Conservation (phyloP, 257 asterid species). For the Lithospermum erythrorhizon region DNA sequence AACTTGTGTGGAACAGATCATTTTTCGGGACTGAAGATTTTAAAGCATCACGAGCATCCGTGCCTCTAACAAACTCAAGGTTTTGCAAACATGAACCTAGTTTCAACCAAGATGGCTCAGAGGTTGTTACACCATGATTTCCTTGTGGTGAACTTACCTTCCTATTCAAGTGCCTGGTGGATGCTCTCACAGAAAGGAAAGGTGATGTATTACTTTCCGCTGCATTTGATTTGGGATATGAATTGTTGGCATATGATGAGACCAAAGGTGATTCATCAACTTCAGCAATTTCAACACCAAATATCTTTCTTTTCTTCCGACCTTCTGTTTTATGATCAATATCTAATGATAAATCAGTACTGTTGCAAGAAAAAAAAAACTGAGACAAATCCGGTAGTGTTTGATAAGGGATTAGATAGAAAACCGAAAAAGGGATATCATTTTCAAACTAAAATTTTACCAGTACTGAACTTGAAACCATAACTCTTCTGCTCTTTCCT, state of each 20-base stretch:
- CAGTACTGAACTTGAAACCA: slow-evolving; percentile 17
- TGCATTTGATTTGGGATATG: neutral
- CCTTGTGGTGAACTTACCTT: too few species aligned
- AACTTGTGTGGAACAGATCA: neutral
- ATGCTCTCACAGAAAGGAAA: too few species aligned
- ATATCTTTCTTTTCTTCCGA: slow-evolving; percentile 38
- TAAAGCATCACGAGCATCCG: neutral
- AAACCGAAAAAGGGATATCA: slow-evolving; percentile 3
- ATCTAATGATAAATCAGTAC: slow-evolving; percentile 14
- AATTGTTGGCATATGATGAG: slow-evolving; percentile 9
- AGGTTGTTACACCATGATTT: too few species aligned
- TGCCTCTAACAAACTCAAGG: neutral
- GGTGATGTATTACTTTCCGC: neutral
- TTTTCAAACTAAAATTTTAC: slow-evolving; percentile 20
- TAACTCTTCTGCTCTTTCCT: slow-evolving; percentile 22
- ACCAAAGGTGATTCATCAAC: slow-evolving; percentile 16
- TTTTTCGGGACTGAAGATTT: neutral
- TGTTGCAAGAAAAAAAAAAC: slow-evolving; percentile 8
- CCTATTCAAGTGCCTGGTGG: too few species aligned
- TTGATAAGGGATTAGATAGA: slow-evolving; percentile 16
- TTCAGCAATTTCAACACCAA: slow-evolving; percentile 59
- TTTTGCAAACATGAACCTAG: neutral
- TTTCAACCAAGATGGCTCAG: neutral
- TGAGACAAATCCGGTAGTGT: neutral
- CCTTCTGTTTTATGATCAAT: slow-evolving; percentile 22